Evolutionary conservation across 1,284 basidiomycete genomes (phyloP), one percentile per base, ranked within the genome.

Genomic region (Salmacisia buchloeana): DNA sequence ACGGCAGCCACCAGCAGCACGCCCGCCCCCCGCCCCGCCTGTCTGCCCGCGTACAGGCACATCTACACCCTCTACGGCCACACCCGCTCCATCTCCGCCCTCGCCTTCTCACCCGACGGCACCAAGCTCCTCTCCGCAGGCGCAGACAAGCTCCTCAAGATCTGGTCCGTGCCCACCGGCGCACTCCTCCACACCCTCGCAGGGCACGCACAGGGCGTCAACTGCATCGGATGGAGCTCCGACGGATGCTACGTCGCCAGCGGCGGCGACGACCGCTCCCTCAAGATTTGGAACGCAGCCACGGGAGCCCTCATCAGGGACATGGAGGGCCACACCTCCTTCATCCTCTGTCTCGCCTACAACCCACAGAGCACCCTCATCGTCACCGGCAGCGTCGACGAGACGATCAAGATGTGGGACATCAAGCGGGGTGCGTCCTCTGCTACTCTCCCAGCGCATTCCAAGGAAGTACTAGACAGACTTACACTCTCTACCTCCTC

Each of bases 331-430:
- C 94, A 98, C 75, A 94, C 93, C 2, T 94, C 92, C 71, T 92
- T 92, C 69, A 91, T 97, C 0, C 91, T 97, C 69, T 93, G 92
- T 68, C 84, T 94, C 7, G 89, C 92, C 69, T 97, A 89, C 81
- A 93, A 91, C 72, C 92, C 91, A 0, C 85, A 87, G 68, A 89
- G 89, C 0, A 94, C 92, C 76, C 82, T 98, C 35, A 82, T 97
- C 36, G 94, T 90, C 12, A 94, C 91, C 27, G 94, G 94, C 15
- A 89, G 89, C 0, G 94, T 91, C 73, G 94, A 98, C 73, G 94
- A 98, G 83, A 92, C 90, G 10, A 90, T 97, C 7, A 86, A 92
- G 41, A 84, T 97, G 2, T 98, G 94, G 94, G 93, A 97, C 77
- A 87, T 94, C n/a, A 86, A 88, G 34, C 84, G 87, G 85, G 91